phyloP scores from a whole-genome alignment of 2,329 filamentous ascomycete species.

The Hypoxylon sp. region DNA sequence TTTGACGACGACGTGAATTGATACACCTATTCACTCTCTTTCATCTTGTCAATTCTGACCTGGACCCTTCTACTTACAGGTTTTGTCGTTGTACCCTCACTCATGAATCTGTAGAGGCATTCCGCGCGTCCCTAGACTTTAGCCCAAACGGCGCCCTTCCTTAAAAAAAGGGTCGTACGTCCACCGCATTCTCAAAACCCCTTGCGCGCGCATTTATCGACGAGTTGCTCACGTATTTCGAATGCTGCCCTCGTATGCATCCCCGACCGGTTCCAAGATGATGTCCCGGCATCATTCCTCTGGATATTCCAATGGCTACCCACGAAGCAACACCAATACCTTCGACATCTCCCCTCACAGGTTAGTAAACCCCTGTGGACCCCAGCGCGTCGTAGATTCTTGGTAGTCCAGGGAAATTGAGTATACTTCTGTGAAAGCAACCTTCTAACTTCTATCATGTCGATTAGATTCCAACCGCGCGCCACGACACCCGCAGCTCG shows the following conservation, averaged over 20 bases:
- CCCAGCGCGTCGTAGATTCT: constrained; percentile 11
- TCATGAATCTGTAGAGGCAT: constrained; percentile 40
- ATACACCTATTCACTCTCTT: constrained; percentile 14
- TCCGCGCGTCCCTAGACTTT: constrained; percentile 28
- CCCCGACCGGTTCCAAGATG: constrained; percentile 72
- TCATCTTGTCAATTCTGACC: constrained; percentile 25
- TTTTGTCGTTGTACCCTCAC: constrained; percentile 17
- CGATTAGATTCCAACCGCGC: constrained; percentile 85
- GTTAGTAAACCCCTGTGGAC: constrained; percentile 67
- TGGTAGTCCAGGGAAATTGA: neutral
- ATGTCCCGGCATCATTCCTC: constrained; percentile 86
- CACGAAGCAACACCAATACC: constrained; percentile 76
- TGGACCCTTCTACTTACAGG: constrained; percentile 7
- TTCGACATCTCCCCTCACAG: constrained; percentile 93
- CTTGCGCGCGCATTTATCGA: constrained; percentile 32
- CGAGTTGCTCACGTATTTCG: constrained; percentile 46
- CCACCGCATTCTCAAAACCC: constrained; percentile 21
- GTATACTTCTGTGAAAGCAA: constrained; percentile 6
- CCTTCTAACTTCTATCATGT: constrained; percentile 38
- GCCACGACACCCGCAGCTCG: constrained; percentile 79
- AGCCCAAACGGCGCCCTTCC: constrained; percentile 40
- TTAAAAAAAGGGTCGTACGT: constrained; percentile 40
- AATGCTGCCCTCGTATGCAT: constrained; percentile 75
- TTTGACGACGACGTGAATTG: constrained; percentile 34
- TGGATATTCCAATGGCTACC: constrained; percentile 88